These are phyloP conservation scores for Peziza echinospora DNA, from an alignment of 495 filamentous ascomycete species.

Conservation along the genomic window DNA sequence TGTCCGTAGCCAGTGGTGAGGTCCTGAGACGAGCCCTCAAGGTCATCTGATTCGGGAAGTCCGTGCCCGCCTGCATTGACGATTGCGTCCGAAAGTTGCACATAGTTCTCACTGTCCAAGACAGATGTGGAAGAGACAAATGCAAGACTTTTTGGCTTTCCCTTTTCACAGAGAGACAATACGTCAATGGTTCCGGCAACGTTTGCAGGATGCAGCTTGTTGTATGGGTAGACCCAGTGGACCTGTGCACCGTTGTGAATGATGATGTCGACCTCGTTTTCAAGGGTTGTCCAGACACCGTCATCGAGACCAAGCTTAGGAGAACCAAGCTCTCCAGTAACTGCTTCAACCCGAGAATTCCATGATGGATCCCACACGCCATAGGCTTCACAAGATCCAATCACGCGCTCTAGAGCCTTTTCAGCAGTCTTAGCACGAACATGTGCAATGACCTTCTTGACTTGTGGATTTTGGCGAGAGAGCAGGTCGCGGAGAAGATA, in stretches of 20 bases:
- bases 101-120: conserved; percentile 62
- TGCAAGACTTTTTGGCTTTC: conserved; percentile 56
- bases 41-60: conserved; percentile 41
- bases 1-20: conserved; percentile 80
- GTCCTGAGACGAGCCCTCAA: conserved; percentile 40
- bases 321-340: conserved; percentile 51
- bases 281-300: conserved; percentile 38
- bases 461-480: conserved; percentile 29
- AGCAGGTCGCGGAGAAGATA: conserved; percentile 61
- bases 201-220: conserved; percentile 53
- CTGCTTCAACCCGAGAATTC: conserved; percentile 36
- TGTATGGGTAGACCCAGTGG: conserved; percentile 71
- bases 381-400: conserved; percentile 42
- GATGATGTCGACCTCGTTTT: conserved; percentile 47
- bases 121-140: conserved; percentile 77
- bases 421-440: conserved; percentile 41
- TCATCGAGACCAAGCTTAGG: conserved; percentile 48
- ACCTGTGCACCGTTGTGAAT: conserved; percentile 83
- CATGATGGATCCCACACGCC: conserved; percentile 62
- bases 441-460: conserved; percentile 47
- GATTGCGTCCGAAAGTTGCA: conserved; percentile 44
- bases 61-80: conserved; percentile 28
- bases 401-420: conserved; percentile 30
- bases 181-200: conserved; percentile 61
- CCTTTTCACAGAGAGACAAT: conserved; percentile 50